Evolutionary conservation across 306 rosid genomes (phyloP), one percentile per base, ranked within the genome.

Genomic region (Medicago lupulina): DNA sequence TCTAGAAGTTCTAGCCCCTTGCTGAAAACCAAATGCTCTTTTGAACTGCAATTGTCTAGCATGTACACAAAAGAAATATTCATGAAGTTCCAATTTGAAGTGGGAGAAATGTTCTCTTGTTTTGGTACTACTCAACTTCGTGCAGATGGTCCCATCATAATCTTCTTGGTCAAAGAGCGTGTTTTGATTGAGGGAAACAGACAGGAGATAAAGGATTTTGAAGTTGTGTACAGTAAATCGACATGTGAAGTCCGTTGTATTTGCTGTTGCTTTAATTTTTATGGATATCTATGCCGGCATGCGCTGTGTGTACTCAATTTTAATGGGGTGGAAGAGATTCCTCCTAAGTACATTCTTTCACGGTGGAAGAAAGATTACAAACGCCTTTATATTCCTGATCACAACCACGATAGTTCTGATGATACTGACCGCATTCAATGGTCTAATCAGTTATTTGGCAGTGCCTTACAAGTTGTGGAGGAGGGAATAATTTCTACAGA

Each of bases 281-380:
- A 85, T 13, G 98, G 98, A 69, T 94, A 94, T 72, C 81, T 94
- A 65, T 94, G 98, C 63, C 89, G 97, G 74, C 98, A 94, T 43
- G 90, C 97, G 0, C 58, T 92, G 39, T 92, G 96, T 55, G 96
- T 84, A 76, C 98, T 94, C 74, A 91, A 94, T 62, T 94, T 90
- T 78, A 94, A 92, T 38, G 98, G 97, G 57, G 98, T 90, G 73
- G 98, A 94, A 76, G 97, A 94, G 86, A 84, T 94, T 36, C 97
- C 96, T 73, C 73, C 88, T 7, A 92, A 78, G 66, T 94, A 85
- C 80, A 69, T 94, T 66, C 81, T 94, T 70, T 70, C 93, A 0
- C 82, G 97, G 62, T 94, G 97, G 98, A 94, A 88, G 75, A 94
- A 90, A 85, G 98, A 94, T 89, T 94, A 82, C 84, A 92, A 90